These are phyloP conservation scores for Actinidia chinensis DNA, from an alignment of 179 eudicot species.

Conservation along the genomic window DNA sequence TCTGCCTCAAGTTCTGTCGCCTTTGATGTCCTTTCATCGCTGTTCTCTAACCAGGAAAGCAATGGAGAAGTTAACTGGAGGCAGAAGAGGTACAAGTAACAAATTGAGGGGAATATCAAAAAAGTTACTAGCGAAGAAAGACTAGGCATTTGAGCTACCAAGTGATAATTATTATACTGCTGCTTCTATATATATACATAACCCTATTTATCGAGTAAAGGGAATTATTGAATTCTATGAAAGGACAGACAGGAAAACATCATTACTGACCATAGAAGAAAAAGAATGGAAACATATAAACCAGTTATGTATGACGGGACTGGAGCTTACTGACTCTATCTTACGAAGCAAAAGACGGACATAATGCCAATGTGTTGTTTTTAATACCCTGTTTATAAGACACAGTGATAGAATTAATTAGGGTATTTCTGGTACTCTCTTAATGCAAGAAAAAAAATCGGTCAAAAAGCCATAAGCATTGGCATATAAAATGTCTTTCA, in stretches of 20 bases:
- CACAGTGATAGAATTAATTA: no score
- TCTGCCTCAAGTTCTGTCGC: constrained; percentile 93
- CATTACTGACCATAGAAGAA: neutral
- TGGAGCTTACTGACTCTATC: neutral
- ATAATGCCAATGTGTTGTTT: no score
- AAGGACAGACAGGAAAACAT: neutral
- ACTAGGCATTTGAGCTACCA: neutral
- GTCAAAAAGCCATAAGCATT: neutral
- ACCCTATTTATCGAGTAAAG: neutral
- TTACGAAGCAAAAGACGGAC: neutral
- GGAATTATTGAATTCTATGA: neutral
- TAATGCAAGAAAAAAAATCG: no score
- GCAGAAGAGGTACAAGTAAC: neutral
- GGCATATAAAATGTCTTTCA: neutral
- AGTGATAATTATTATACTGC: neutral
- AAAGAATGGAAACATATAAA: neutral
- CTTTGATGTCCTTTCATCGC: constrained; percentile 92
- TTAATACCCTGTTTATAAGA: no score
- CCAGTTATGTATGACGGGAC: neutral
- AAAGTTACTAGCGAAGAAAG: constrained; percentile 13
- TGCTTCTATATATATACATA: neutral
- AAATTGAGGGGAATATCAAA: neutral
- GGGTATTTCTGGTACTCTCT: no score
- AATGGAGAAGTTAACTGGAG: constrained; percentile 20
- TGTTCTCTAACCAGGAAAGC: constrained; percentile 59